A percentile compares a stretch with the other conserved stretches of the same genome.
Evolutionary conservation across 2,329 filamentous ascomycete genomes (phyloP).

Genomic region (Aspergillus felis): DNA sequence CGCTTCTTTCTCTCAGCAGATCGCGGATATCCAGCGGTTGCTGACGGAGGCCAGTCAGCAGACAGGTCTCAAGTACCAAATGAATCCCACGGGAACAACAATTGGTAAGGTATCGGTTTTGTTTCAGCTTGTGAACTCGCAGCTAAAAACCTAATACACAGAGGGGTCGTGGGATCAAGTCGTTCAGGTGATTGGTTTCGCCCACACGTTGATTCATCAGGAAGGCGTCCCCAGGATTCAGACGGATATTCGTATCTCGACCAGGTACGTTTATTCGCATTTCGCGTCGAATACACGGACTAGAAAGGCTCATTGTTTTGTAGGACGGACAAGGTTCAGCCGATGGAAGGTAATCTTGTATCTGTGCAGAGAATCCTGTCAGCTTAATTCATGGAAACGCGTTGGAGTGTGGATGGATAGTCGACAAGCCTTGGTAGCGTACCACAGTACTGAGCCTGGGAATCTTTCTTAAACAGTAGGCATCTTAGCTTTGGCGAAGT

Average conservation of each 20-base stretch:
- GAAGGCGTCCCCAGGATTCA: slow-evolving; percentile 74
- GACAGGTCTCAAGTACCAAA: slow-evolving; percentile 71
- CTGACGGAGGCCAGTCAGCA: slow-evolving; percentile 70
- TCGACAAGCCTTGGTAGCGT: neutral
- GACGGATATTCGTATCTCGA: slow-evolving; percentile 76
- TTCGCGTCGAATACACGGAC: neutral
- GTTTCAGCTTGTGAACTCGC: neutral
- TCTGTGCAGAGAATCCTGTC: slow-evolving; percentile 50
- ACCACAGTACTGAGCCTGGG: neutral
- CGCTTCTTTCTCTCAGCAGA: slow-evolving; percentile 69
- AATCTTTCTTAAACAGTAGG: neutral
- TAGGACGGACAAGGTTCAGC: slow-evolving; percentile 77
- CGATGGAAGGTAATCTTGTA: slow-evolving; percentile 67
- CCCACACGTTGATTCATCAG: slow-evolving; percentile 68
- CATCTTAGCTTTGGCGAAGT: neutral
- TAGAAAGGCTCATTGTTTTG: neutral
- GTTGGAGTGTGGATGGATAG: neutral
- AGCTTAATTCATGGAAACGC: neutral
- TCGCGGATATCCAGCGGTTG: slow-evolving; percentile 78
- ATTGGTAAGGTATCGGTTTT: slow-evolving; percentile 56
- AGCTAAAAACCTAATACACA: slow-evolving; percentile 31
- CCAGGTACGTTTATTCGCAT: slow-evolving; percentile 49
- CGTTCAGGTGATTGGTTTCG: slow-evolving; percentile 72
- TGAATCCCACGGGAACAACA: slow-evolving; percentile 88
- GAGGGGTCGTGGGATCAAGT: slow-evolving; percentile 87